Evolutionary conservation across 805 yeast species (phyloP).

Genomic region (Wickerhamiella australiensis): DNA sequence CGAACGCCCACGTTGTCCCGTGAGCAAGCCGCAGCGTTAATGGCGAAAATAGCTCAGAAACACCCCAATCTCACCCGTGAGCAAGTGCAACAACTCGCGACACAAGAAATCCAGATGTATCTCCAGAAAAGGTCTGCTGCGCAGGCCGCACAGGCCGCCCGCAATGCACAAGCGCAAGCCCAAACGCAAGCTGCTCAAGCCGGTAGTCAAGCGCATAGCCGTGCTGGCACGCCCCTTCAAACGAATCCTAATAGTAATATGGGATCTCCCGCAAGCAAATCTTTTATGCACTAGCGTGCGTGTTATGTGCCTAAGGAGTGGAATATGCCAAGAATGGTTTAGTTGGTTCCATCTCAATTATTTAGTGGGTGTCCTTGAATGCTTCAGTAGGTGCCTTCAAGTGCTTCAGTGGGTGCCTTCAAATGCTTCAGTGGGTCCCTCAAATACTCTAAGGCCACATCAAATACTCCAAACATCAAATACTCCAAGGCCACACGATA

Average conservation of each 20-base stretch:
- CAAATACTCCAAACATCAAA: no score
- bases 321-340: no score
- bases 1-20: conserved; percentile 13
- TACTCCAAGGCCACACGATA: no score
- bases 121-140: conserved; percentile 15
- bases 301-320: no score
- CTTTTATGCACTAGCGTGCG: not conserved
- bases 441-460: no score
- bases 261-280: conserved; percentile 4
- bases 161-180: conserved; percentile 10
- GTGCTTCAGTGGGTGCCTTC: no score
- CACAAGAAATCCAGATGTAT: conserved; percentile 19
- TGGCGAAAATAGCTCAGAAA: conserved; percentile 18
- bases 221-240: conserved; percentile 2
- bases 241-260: conserved; percentile 4
- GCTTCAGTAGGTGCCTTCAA: no score
- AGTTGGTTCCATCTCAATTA: no score
- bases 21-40: conserved; percentile 19
- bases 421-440: no score
- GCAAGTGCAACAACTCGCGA: conserved; percentile 21
- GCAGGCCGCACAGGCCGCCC: conserved; percentile 15
- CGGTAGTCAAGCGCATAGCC: conserved; percentile 18
- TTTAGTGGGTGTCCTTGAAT: no score
- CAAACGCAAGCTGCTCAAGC: conserved; percentile 17
- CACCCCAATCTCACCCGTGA: conserved; percentile 19